Base-by-base conservation (phyloP, 139 green algal species). In the Coelastrella sp. region DNA sequence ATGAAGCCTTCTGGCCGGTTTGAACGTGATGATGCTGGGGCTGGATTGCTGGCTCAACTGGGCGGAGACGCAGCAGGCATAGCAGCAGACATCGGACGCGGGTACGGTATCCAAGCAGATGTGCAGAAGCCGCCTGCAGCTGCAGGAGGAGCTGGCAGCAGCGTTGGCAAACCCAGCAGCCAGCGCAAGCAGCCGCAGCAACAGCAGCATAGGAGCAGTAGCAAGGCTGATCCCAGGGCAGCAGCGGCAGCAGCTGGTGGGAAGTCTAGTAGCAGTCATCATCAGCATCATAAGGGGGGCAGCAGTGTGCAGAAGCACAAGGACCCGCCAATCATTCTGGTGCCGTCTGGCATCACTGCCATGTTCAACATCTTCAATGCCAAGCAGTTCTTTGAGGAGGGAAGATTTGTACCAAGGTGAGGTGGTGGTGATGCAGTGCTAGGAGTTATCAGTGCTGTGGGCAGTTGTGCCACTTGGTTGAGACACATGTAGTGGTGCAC, bases 331-430 rank as follows among this genome's bases (percentile, higher is more conserved):
- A 95, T 96, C 87, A 95, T 96, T 24, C 85, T 96, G 24, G 92
- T 96, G 73, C 94, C 94, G 4, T 91, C 91, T 56, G 93, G 92
- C 87, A 65, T 94, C 65, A 94, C 91, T 8, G 91, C 93, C 15
- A 90, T 94, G 82, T 85, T 95, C 78, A 95, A 94, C 85, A 93
- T 95, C 90, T 94, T 84, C 88, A 95, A 95, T 74, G 93, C 92
- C 1, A 35, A 56, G 72, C 20, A 86, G 85, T 93, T 95, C 24
- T 76, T 95, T 60, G 91, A 94, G 85, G 88, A 94, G 78, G 90
- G 92, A 4, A 24, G 24, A 9, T 94, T 91, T 11, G 22, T 81
- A 58, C 86, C 35, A 10, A 81, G 79, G 79, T 85, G 19, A 24
- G 68, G 14, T 49, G 61, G 61, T 11, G 9, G 11, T 68, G 61